Percentiles rank a stretch among this genome's conserved stretches.
Conservation (phyloP, 2,329 filamentous ascomycete genomes). For the Simplicillium sp. region DNA sequence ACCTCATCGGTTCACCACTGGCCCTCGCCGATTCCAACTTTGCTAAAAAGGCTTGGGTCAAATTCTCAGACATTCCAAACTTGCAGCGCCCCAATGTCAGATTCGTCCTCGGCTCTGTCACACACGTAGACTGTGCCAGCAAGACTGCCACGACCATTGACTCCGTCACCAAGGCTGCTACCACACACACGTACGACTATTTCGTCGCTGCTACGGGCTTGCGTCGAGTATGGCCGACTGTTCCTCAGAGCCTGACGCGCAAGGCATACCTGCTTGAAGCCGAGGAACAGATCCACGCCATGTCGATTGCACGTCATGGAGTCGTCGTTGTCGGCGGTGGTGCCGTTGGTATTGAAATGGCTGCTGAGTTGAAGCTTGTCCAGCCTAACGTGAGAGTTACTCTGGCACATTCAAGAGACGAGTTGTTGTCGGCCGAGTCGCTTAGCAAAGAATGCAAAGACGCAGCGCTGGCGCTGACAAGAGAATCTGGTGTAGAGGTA, state of each 20-base stretch:
- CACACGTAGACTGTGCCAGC: conserved; percentile 44
- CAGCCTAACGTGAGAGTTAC: conserved; percentile 59
- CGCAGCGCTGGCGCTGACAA: conserved; percentile 45
- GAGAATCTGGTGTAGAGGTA: conserved; percentile 54
- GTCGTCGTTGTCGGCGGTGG: conserved; percentile 68
- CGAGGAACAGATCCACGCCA: conserved; percentile 45
- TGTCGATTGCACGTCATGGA: conserved; percentile 41
- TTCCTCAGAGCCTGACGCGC: conserved; percentile 55
- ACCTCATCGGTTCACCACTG: conserved; percentile 67
- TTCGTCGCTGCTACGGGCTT: conserved; percentile 65
- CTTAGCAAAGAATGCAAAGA: conserved; percentile 63
- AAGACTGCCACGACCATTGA: conserved; percentile 51
- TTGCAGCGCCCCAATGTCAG: conserved; percentile 53
- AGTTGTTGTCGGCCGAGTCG: conserved; percentile 63
- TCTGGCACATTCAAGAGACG: conserved; percentile 62
- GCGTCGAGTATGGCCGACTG: conserved; percentile 60
- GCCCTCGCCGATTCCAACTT: conserved; percentile 56
- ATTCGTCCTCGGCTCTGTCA: conserved; percentile 57
- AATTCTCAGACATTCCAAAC: conserved; percentile 56
- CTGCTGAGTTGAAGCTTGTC: conserved; percentile 63
- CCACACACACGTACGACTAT: conserved; percentile 57
- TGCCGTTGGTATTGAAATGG: conserved; percentile 76
- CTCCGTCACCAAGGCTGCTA: conserved; percentile 29
- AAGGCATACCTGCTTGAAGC: conserved; percentile 56
- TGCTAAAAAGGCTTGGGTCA: conserved; percentile 60